Percentiles rank a stretch among this genome's conserved stretches.
These are phyloP conservation scores for Wallemia hederae DNA, from an alignment of 1,284 basidiomycete genomes.

Conservation along the genomic window DNA sequence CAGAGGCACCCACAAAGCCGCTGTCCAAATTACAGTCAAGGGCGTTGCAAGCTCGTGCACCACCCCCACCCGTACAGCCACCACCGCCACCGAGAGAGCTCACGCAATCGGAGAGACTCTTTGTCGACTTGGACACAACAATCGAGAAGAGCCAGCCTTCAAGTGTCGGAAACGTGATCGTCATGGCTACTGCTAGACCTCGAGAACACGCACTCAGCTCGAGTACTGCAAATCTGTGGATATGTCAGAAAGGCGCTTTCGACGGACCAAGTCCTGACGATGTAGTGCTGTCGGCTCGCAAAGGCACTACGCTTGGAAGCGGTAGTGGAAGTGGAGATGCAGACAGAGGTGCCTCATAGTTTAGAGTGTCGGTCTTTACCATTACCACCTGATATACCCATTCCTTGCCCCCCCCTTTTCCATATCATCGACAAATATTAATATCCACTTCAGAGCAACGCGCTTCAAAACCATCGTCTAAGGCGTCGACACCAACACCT, in stretches of 20 bases:
- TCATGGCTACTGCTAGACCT: constrained; percentile 12
- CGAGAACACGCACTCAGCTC: neutral
- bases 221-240: neutral
- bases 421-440: constrained; percentile 1
- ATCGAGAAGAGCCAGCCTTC: neutral
- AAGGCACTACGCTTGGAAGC: constrained; percentile 26
- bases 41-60: constrained; percentile 10
- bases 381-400: neutral
- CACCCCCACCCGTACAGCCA: constrained; percentile 7
- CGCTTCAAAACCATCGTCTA: constrained; percentile 2
- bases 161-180: neutral
- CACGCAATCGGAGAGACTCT: neutral
- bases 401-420: constrained; percentile 1
- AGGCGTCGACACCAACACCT: neutral
- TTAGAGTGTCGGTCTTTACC: too few relatives aligned
- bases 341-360: neutral
- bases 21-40: constrained; percentile 25
- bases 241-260: constrained; percentile 20
- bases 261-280: constrained; percentile 67
- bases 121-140: neutral
- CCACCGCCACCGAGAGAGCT: constrained; percentile 8
- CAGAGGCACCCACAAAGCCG: constrained; percentile 14
- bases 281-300: constrained; percentile 42
- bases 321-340: constrained; percentile 3
- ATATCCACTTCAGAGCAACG: neutral